A percentile compares a stretch with the other conserved stretches of the same genome.
Conservation (phyloP, 345 rosid genomes). For the Clarkia xantiana region DNA sequence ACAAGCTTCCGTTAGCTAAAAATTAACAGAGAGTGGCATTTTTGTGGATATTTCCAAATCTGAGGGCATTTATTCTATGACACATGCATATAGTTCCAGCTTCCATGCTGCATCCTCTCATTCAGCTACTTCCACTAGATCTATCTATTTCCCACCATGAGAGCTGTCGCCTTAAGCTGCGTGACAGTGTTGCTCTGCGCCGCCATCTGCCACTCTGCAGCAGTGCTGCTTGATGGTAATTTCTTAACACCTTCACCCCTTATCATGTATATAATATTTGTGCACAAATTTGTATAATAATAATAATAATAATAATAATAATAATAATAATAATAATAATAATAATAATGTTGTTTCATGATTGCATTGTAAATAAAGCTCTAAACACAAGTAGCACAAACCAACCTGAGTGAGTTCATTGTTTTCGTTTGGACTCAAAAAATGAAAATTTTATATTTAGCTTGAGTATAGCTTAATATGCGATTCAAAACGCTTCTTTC, state of each 20-base stretch:
- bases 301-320: no score
- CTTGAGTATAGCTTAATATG: no score
- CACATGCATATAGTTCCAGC: slow-evolving; percentile 7
- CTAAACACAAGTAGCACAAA: no score
- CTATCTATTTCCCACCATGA: slow-evolving; percentile 3
- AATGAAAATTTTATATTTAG: no score
- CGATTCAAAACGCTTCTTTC: no score
- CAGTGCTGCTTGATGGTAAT: slow-evolving; percentile 37
- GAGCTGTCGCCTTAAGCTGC: slow-evolving; percentile 13
- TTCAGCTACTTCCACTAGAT: neutral
- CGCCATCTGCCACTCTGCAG: slow-evolving; percentile 15
- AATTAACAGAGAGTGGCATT: slow-evolving; percentile 4
- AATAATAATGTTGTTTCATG: no score
- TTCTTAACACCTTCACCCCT: neutral
- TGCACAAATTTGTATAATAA: no score
- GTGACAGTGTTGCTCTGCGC: slow-evolving; percentile 33
- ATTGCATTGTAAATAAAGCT: no score
- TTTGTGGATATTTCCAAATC: neutral
- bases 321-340: no score
- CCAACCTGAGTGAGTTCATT: no score
- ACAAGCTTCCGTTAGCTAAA: slow-evolving; percentile 1
- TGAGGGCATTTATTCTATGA: neutral
- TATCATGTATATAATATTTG: no score
- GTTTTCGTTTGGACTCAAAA: no score
- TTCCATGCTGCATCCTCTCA: neutral